Evolutionary conservation across 2,329 filamentous ascomycete species (phyloP), one percentile per base, ranked within the genome.

Genomic region (Aureobasidium sp.): DNA sequence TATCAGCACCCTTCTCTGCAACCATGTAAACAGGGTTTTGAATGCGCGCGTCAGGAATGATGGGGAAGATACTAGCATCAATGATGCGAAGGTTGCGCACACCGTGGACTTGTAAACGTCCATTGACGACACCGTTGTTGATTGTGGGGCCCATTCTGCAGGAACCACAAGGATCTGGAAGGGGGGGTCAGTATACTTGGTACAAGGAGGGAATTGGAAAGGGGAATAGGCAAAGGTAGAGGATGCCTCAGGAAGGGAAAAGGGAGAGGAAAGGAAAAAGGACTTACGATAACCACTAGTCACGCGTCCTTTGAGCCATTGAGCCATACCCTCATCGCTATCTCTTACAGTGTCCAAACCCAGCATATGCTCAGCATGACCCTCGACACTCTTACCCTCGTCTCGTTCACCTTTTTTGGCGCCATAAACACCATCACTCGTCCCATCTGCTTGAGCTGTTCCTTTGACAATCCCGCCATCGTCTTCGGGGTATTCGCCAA

Each of bases 21-120:
- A 89, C 72, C 83, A 86, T 87, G 69, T 90, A 90, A 2, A 90
- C 87, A 2, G 84, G 81, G 66, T 87, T 88, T 73, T 90, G 87
- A 55, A 88, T 88, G 1, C 87, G 82, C 78, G 87, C 80, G 81
- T 87, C 66, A 73, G 86, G 74, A 20, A 66, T 67, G 18, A 67
- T 59, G 6, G 73, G 74, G 33, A 75, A 55, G 16, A 73, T 69
- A 64, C 67, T 71, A 8, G 74, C 73, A 65, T 76, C 72, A 18
- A 76, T 67, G 23, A 75, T 67, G 13, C 73, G 66, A 60, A 75
- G 61, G 13, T 68, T 69, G 29, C 67, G 56, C 6, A 71, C 67
- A 4, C 73, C 73, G 51, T 74, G 71, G 16, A 76, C 74, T 54
- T 66, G 60, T 27, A 73, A 64, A 20, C 68, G 68, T 23, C 63